Base-by-base conservation (phyloP, 805 yeast species). In the Saccharomycopsis sp. region DNA sequence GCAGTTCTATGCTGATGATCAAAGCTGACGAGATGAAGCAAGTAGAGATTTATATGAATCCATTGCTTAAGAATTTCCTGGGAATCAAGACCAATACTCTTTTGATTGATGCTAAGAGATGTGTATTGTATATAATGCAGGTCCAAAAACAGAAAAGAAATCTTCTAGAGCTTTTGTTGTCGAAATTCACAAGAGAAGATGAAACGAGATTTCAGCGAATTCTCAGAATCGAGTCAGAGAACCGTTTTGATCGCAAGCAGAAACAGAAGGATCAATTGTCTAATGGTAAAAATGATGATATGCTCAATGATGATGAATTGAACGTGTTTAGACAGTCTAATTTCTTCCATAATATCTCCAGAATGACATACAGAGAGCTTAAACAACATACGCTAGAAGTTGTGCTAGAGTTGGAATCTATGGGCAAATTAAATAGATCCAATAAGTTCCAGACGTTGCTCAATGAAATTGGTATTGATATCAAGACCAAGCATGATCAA, bases 381-480 rank as follows among this genome's bases (percentile, higher is more conserved):
- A 94, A 93, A 71, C 85, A 82, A 61, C 73, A 81, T 65, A 86
- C 96, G 0, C 73, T 96, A 47, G 91, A 87, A 64, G 79, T 86
- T 57, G 78, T 93, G 1, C 74, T 91, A 55, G 89, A 90, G 65
- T 73, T 94, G 54, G 97, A 93, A 67, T 69, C 78, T 1, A 70
- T 81, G 67, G 91, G 89, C 1, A 72, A 77, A 47, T 78, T 92
- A 5, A 75, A 86, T 1, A 78, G 96, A 60, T 73, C 77, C 34
- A 82, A 89, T 68, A 83, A 87, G 19, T 89, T 84, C 69, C 98
- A 94, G 68, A 84, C 81, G 19, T 69, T 94, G 17, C 72, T 94
- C 59, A 90, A 91, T 66, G 90, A 88, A 62, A 85, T 94, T 61
- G 96, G 97, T 0, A 72, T 79, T 56, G 98, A 94, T 62, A 89